Conservation (phyloP, 2,329 filamentous ascomycete genomes). For the Colletotrichum paranaense region DNA sequence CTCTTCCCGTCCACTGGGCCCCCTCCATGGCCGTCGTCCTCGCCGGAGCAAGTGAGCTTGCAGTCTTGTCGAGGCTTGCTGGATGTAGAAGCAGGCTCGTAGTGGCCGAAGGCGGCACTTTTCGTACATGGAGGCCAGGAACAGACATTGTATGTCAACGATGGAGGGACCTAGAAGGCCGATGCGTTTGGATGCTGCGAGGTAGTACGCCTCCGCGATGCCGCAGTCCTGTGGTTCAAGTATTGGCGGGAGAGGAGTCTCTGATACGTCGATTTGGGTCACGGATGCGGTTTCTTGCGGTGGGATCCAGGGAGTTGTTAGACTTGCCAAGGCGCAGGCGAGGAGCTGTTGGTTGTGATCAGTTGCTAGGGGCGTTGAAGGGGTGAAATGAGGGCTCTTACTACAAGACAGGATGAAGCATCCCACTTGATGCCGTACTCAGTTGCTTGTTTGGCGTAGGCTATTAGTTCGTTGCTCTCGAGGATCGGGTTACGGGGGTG, state of each 20-base stretch:
- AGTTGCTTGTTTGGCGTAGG: conserved; percentile 11
- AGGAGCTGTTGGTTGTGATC: not conserved
- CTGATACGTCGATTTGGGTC: not conserved
- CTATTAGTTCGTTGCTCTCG: conserved; percentile 37
- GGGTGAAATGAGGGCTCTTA: conserved; percentile 11
- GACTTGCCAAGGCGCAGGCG: conserved; percentile 26
- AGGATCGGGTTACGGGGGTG: conserved; percentile 40
- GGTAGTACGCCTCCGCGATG: conserved; percentile 38
- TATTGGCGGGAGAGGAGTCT: not conserved
- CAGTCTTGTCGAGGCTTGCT: conserved; percentile 36
- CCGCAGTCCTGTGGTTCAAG: conserved; percentile 10
- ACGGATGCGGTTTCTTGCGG: too few species aligned
- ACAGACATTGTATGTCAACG: conserved; percentile 41
- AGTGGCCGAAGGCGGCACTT: conserved; percentile 39
- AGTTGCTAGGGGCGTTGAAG: not conserved
- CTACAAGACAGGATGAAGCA: conserved; percentile 38
- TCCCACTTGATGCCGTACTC: conserved; percentile 39
- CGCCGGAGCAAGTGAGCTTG: conserved; percentile 15
- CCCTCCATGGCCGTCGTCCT: conserved; percentile 9
- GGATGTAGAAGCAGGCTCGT: conserved; percentile 38
- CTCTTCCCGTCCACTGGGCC: not conserved
- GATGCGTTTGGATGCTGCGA: conserved; percentile 39
- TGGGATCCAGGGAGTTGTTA: conserved; percentile 12
- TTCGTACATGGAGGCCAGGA: conserved; percentile 39
- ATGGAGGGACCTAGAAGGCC: conserved; percentile 38